Base-by-base conservation (phyloP, 1,139 yeast genomes). In the Saccharomycopsis crataegensis region DNA sequence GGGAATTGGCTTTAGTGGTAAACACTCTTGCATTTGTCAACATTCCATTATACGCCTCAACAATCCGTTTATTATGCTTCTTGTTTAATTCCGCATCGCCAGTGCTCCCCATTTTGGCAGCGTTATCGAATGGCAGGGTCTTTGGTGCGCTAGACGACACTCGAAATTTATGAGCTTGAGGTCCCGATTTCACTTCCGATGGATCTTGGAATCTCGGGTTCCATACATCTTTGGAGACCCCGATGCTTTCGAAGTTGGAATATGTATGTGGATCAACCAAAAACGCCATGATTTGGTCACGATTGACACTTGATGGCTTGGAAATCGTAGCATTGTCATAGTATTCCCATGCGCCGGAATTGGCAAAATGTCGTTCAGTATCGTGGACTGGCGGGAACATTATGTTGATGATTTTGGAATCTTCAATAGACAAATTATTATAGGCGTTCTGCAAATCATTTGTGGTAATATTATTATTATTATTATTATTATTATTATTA, bases 171-270 rank as follows among this genome's bases (percentile, higher is more conserved):
- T 22, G 28, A 12, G 43, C 43, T 40, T 40, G 43, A 3, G 43
- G 43, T 8, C 33, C 33, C 7, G 8, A 12, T 9, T 43, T 12
- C 8, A 22, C 8, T 22, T 8, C 33, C 6, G 48, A 22, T 11
- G 57, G 57, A 32, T 51, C 55, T 31, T 54, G 51, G 8, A 32
- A 7, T 34, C n/a, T 16, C 12, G 57, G 57, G 36, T 54, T 43
- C 57, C 57, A 54, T 7, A 36, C 32, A 7, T 37, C 22, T 4
- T 16, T 7, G n/a, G 34, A 11, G 7, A 42, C 33, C 17, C 47
- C 42, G 16, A 53, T 22, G 12, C 55, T 54, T 28, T 40, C n/a
- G 38, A 54, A 54, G 11, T n/a, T n/a, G 3, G 54, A 42, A 43
- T 54, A 54, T 11, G 53, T 54, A 7, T 38, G 17, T 6, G 57